Base-by-base conservation (phyloP, 2,329 filamentous ascomycete genomes). In the Hypocreales sp. region DNA sequence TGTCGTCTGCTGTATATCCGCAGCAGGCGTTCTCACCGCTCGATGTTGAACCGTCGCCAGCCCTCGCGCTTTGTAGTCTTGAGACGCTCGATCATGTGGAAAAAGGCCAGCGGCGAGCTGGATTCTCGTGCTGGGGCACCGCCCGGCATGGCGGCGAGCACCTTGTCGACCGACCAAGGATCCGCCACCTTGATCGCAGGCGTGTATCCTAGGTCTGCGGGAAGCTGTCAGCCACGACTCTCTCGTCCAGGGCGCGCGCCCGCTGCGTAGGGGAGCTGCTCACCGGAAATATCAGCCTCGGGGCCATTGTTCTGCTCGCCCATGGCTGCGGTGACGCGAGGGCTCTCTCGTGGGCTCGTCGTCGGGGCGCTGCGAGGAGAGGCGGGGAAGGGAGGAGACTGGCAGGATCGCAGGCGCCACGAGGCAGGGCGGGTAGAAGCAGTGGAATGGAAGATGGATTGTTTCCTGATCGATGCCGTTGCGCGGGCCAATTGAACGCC, bases 21-120 rank as follows among this genome's bases (percentile, higher is more conserved):
- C 6, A 2, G 3, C 17, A 13, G 4, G 12, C 2, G 19, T 7
- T 24, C 46, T 23, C 47, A 72, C 69, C 61, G 54, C 2, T 56
- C 40, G 40, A 98, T 83, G 21, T 73, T 74, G 48, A 94, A 94
- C 20, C 90, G 72, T 30, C 80, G 72, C 90, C 90, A 98, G 38
- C 90, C 90, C 56, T 94, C 90, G 34, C 90, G 79, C 54, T 92
- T 92, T 35, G 81, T 93, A 7, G 86, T 94, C 68, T 98, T 98
- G 31, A 98, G 69, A 26, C 81, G 79, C 54, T 92, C 81, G 36
- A 98, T 71, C 34, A 94, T 65, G 60, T 98, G 90, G 55, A 98
- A 92, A 61, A 94, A 95, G 19, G 84, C 72, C 8, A 95, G 50
- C 1, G 87, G 86, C 1, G 84, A 90, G 33, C 61, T 52, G 7